Evolutionary conservation across 75 land plant species (phyloP).

Genomic region (Pseudotsuga menziesii): DNA sequence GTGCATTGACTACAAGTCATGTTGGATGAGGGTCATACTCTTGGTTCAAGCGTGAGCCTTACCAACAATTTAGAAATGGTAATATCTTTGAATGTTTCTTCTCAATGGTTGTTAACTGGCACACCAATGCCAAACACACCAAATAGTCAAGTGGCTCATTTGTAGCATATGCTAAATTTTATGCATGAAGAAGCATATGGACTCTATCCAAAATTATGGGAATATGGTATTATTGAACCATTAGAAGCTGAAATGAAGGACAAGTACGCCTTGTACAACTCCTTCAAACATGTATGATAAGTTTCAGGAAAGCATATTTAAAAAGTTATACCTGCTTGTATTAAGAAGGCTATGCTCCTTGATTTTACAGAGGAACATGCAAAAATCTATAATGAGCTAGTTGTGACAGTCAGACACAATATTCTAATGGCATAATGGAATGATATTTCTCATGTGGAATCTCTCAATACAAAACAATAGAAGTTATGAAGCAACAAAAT

Average conservation of each 20-base stretch:
- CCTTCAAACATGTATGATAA: conserved; percentile 81
- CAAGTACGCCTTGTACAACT: conserved; percentile 59
- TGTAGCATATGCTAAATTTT: conserved; percentile 88
- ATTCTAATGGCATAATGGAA: conserved; percentile 98
- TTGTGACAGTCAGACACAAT: conserved; percentile 85
- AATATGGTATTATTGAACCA: conserved; percentile 77
- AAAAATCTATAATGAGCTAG: conserved; percentile 87
- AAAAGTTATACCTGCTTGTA: conserved; percentile 80
- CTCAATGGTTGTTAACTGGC: conserved; percentile 90
- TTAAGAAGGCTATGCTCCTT: conserved; percentile 58
- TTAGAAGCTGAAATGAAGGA: conserved; percentile 86
- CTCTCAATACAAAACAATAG: conserved; percentile 97
- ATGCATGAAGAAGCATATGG: conserved; percentile 90
- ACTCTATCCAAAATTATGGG: conserved; percentile 77
- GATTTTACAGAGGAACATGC: conserved; percentile 87
- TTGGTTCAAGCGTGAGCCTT: conserved; percentile 83
- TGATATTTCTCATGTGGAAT: conserved; percentile 94
- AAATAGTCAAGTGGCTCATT: conserved; percentile 81
- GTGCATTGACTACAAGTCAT: conserved; percentile 89
- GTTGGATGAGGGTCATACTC: conserved; percentile 96
- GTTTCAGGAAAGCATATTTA: conserved; percentile 86
- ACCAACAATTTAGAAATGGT: conserved; percentile 97
- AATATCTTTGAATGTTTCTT: conserved; percentile 61
- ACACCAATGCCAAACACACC: conserved; percentile 96
- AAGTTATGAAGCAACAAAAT: conserved; percentile 69